Base-by-base conservation (phyloP, 2,329 filamentous ascomycete species). In the Ophiostoma sp. region DNA sequence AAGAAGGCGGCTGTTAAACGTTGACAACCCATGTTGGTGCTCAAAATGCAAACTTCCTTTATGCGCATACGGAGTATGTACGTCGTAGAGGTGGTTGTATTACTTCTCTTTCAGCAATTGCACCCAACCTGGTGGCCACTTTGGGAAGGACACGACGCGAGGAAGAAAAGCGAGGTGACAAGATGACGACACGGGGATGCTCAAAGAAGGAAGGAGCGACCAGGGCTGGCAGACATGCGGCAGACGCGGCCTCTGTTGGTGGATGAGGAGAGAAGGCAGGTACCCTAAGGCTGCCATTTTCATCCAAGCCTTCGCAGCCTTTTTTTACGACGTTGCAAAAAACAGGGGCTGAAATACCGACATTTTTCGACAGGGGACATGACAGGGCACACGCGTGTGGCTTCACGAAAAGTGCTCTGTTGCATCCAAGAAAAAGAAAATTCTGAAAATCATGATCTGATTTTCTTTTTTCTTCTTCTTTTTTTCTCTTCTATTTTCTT, bases 321-420 rank as follows among this genome's bases (percentile, higher is more conserved):
- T 55, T 22, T 8, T 39, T 9, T 42, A 15, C 59, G 36, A 64
- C 59, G 36, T 59, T 31, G 7, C 28, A 42, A 22, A 17, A 6
- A 12, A 48, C 31, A 42, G 70, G 69, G 28, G 28, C 55, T 28
- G 57, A 39, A 61, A 66, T 50, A 36, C 66, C 66, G 66, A 52
- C 39, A 48, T 69, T 33, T 69, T 33, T n/a, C 2, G 42, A 69
- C 66, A 52, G 25, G 66, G 64, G 66, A 25, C 22, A 39, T 63
- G 33, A 42, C 59, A 22, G 55, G 55, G 55, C 2, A 28, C 55
- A 59, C 15, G 22, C 15, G 55, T 59, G 59, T 42, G 59, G 59
- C n/a, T 39, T 42, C 33, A 42, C 17, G 59, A 64, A 25, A 7
- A 42, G 59, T 63, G 33, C n/a, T 64, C n/a, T 42, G 28, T 59